Conservation (phyloP, 1,284 basidiomycete species). For the Moniliophthora roreri region DNA sequence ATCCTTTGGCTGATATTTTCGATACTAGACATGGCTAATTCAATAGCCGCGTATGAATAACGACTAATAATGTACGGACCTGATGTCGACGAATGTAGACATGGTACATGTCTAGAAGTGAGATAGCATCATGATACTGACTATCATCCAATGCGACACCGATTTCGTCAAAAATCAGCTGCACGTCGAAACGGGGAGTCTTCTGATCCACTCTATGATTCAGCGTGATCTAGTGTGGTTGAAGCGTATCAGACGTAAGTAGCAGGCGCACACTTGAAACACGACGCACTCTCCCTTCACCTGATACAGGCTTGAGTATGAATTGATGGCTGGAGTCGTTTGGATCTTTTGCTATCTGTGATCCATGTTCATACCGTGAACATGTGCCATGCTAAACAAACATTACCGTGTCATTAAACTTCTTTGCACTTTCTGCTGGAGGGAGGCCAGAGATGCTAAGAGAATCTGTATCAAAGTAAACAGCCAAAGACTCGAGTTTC, state of each 20-base stretch:
- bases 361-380: slow-evolving; percentile 10
- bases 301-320: slow-evolving; percentile 94
- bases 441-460: slow-evolving; percentile 76
- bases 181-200: slow-evolving; percentile 86
- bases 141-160: slow-evolving; percentile 91
- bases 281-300: slow-evolving; percentile 81
- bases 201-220: slow-evolving; percentile 76
- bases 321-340: slow-evolving; percentile 80
- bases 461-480: slow-evolving; percentile 97
- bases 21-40: no score
- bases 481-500: slow-evolving; percentile 83
- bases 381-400: slow-evolving; percentile 4
- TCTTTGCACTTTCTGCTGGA: slow-evolving; percentile 68
- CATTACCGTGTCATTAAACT: slow-evolving; percentile 76
- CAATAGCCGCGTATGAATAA: no score
- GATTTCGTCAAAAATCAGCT: slow-evolving; percentile 93
- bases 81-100: slow-evolving; percentile 92
- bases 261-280: no score
- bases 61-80: slow-evolving; percentile 40
- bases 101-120: slow-evolving; percentile 96
- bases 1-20: slow-evolving; percentile 71
- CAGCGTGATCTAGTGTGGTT: slow-evolving; percentile 66
- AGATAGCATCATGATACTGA: slow-evolving; percentile 95
- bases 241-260: slow-evolving; percentile 2
- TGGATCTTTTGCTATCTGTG: slow-evolving; percentile 66